Conservation (phyloP, 345 rosid species). For the Salix arbutifolia region DNA sequence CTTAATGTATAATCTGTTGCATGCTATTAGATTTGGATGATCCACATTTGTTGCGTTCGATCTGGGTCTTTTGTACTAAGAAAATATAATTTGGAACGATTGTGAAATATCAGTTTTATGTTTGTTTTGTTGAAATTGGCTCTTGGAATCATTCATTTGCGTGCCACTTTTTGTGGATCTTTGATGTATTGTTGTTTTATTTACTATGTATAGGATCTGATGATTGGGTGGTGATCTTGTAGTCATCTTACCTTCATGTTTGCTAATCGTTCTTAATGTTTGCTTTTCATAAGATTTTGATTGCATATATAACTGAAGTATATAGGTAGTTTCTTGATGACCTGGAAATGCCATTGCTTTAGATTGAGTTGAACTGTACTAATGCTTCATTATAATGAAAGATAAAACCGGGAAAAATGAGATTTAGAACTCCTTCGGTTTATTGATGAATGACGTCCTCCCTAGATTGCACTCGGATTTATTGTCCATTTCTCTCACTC, state of each 20-base stretch:
- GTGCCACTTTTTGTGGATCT: neutral
- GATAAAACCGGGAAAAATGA: neutral
- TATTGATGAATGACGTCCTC: neutral
- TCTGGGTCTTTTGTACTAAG: slow-evolving; percentile 1
- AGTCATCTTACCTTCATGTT: neutral
- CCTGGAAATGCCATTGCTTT: neutral
- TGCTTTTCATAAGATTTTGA: neutral
- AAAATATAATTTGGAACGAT: neutral
- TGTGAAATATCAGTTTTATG: neutral
- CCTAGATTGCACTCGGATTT: neutral
- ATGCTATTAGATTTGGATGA: neutral
- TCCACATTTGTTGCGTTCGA: slow-evolving; percentile 16
- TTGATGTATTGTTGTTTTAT: neutral
- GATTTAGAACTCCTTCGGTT: neutral
- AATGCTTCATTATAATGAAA: neutral
- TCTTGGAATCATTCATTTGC: neutral
- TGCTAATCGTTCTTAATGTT: neutral
- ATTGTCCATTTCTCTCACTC: neutral
- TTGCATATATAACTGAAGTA: neutral
- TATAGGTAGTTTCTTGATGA: neutral
- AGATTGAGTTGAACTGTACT: neutral
- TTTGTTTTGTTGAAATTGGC: neutral
- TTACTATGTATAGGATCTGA: slow-evolving; percentile 6
- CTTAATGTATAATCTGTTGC: neutral
- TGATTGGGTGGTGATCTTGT: neutral